Evolutionary conservation across 345 rosid genomes (phyloP), one percentile per base, ranked within the genome.

Genomic region (Populus davidiana): DNA sequence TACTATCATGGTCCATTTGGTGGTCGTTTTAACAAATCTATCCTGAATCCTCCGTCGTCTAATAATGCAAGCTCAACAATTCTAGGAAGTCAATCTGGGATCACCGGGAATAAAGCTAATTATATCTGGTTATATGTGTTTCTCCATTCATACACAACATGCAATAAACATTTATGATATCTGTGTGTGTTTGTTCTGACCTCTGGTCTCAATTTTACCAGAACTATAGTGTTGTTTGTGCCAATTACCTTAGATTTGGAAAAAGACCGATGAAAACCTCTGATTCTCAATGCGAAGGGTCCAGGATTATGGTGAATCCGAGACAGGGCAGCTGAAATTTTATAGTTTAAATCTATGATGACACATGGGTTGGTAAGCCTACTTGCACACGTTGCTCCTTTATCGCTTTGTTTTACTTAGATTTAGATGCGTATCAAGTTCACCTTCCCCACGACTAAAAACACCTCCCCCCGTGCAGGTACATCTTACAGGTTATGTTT

Each of bases 1-100:
- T 83, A 85, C 67, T 74, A 70, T 23, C 87, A 87, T 29, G 83
- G 85, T 27, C 91, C 91, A 0, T 83, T 88, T 47, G 88, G 82
- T 23, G 82, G 78, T 8, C n/a, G 0, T 3, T 79, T 74, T 63
- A 4, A 6, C 23, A 74, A 62, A 10, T 74, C 71, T 13, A 69
- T 79, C 11, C 66, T 79, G 6, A 3, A 59, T 21, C 82, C 82
- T 54, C 72, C 81, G 9, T 6, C 64, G 29, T 0, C 6, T 25
- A 10, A n/a, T 23, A 11, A n/a, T 10, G 10, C 64, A 23, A 59
- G 16, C 64, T n/a, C 29, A 10, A 4, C 16, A 10, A 13, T 9
- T 9, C 23, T 27, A n/a, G 64, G 13, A n/a, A 59, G 13, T n/a
- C 16, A 0, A 10, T 4, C 4, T 23, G 64, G 64, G 64, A 23